Evolutionary conservation across 345 rosid species (phyloP).

Genomic region (Brassica cretica): DNA sequence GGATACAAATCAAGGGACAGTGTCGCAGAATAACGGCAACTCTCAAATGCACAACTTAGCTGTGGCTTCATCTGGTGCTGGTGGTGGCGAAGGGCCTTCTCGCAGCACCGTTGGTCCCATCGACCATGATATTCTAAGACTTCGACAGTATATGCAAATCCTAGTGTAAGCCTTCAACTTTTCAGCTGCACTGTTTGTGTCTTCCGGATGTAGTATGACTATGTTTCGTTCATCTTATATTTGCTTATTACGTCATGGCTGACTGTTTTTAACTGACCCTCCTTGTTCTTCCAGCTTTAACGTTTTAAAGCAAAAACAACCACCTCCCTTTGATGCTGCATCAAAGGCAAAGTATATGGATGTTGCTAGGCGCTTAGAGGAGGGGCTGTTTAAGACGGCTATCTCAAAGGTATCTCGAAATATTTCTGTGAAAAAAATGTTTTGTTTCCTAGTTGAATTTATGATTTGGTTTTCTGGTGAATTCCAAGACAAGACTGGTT

Average conservation of each 20-base stretch:
- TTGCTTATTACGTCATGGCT: background rate
- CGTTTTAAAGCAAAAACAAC: constrained; percentile 57
- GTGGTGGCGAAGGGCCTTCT: constrained; percentile 37
- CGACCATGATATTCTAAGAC: constrained; percentile 52
- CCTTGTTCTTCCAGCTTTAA: constrained; percentile 43
- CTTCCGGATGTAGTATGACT: background rate
- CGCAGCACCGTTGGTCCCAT: constrained; percentile 19
- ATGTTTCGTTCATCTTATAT: background rate
- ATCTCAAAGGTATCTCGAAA: constrained; percentile 53
- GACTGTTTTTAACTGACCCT: constrained; percentile 19
- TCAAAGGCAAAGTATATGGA: constrained; percentile 54
- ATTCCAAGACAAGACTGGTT: constrained; percentile 16
- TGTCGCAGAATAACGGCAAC: constrained; percentile 67
- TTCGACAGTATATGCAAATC: constrained; percentile 48
- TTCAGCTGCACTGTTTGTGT: background rate
- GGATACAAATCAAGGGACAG: constrained; percentile 41
- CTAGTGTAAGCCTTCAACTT: constrained; percentile 57
- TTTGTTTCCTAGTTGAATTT: background rate
- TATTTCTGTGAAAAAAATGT: background rate
- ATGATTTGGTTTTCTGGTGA: constrained; percentile 6
- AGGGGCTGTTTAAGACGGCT: constrained; percentile 72
- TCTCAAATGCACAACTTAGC: constrained; percentile 62
- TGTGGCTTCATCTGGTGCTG: background rate
- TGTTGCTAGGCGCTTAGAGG: constrained; percentile 81
- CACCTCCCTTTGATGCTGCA: constrained; percentile 45